Conservation (phyloP, 202 grass and related monocot genomes). For the Setaria viridis region DNA sequence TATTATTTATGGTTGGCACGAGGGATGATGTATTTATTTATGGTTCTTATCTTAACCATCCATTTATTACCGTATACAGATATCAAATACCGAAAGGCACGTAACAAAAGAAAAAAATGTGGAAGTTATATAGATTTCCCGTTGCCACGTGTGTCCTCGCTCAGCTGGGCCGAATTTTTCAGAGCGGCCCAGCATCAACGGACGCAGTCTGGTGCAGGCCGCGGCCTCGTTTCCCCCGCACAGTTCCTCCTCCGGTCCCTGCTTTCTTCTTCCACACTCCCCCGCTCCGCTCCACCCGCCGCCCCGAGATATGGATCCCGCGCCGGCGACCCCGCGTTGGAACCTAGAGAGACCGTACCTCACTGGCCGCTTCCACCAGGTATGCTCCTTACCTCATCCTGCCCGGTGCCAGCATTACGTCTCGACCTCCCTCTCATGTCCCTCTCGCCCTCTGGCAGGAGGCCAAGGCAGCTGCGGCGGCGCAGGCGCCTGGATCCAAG, state of each 20-base stretch:
- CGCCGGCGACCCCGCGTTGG: constrained; percentile 80
- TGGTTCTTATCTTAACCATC: no score
- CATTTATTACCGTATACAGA: no score
- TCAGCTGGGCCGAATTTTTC: no score
- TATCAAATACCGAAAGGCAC: no score
- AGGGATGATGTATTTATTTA: no score
- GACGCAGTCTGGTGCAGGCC: not conserved
- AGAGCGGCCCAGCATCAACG: no score
- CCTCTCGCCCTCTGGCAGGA: constrained; percentile 57
- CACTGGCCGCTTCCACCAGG: constrained; percentile 93
- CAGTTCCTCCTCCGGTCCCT: not conserved
- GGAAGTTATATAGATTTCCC: no score
- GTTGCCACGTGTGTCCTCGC: no score
- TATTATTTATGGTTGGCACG: no score
- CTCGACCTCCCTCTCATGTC: constrained; percentile 16
- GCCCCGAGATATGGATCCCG: constrained; percentile 52
- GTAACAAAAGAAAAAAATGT: no score
- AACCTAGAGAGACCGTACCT: constrained; percentile 91
- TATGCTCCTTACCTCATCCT: constrained; percentile 17
- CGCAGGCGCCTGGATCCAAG: constrained; percentile 57
- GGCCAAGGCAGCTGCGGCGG: constrained; percentile 53
- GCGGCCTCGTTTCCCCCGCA: not conserved
- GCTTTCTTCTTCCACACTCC: constrained; percentile 7
- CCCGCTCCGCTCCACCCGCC: not conserved
- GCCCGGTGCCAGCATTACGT: not conserved